Evolutionary conservation across 1,284 basidiomycete species (phyloP), one percentile per base, ranked within the genome.

Genomic region (Apiotrichum porosum): DNA sequence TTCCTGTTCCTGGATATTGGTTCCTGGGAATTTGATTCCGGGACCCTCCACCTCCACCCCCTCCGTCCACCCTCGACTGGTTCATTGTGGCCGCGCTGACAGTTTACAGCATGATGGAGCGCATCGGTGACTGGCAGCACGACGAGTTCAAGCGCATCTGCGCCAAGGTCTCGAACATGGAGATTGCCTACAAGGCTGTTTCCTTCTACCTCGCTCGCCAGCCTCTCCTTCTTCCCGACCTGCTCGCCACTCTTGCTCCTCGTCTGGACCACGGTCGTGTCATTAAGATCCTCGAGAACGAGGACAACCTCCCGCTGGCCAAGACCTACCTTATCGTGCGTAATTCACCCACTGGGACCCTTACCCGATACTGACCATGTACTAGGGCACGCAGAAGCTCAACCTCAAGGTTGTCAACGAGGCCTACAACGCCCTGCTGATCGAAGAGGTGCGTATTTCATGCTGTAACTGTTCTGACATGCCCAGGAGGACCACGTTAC

Each of bases 401-500:
- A 97, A 98, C 73, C 81, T 98, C 41, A 87, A 93, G 63, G 89
- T 92, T 17, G 91, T 99, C 66, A 99, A 98, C 68, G 91, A 95
- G 59, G 93, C 93, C 4, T 97, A 94, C 77, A 95, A 97, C 68
- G 88, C 92, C 63, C 77, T 98, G 28, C 78, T 98, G 47, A 97
- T 98, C 56, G 95, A 99, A 73, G 95, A 99, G n/a, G n/a, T n/a
- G n/a, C n/a, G n/a, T n/a, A n/a, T n/a, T n/a, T n/a, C n/a, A n/a
- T n/a, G n/a, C n/a, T n/a, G n/a, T n/a, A n/a, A n/a, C n/a, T n/a
- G n/a, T n/a, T n/a, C n/a, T n/a, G n/a, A n/a, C n/a, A n/a, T n/a
- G n/a, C n/a, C n/a, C n/a, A n/a, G 46, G 95, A 98, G 74, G 94
- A 98, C 72, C 92, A 91, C 77, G 91, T 94, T 73, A 97, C 93